Evolutionary conservation across 805 yeast species (phyloP).

Genomic region (Debaryomyces prosopidis): DNA sequence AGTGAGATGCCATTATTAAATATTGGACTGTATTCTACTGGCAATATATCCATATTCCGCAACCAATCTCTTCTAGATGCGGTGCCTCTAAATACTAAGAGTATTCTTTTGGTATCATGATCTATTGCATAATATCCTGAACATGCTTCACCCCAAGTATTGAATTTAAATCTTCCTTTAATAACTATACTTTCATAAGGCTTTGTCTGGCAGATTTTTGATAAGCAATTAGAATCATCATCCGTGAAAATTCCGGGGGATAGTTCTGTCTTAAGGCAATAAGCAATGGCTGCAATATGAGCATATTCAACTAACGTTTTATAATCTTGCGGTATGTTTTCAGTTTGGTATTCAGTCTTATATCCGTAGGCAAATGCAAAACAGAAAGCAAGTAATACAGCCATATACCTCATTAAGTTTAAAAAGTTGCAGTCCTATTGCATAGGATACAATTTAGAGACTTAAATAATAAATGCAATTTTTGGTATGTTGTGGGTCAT

Average conservation of each 20-base stretch:
- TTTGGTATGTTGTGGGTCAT: too few relatives aligned
- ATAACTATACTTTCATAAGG: conserved; percentile 31
- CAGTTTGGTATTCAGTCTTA: not conserved
- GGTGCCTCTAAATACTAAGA: conserved; percentile 65
- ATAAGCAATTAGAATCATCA: conserved; percentile 22
- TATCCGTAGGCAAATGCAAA: not conserved
- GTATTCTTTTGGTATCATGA: conserved; percentile 40
- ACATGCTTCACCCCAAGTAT: conserved; percentile 46
- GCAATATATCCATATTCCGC: conserved; percentile 53
- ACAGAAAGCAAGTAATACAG: not conserved
- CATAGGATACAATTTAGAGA: too few relatives aligned
- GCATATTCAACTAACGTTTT: conserved; percentile 31
- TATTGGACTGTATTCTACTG: conserved; percentile 49
- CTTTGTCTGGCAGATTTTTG: conserved; percentile 21
- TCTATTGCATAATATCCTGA: conserved; percentile 58
- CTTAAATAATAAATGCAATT: too few relatives aligned
- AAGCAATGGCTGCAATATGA: conserved; percentile 34
- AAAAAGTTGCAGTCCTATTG: too few relatives aligned
- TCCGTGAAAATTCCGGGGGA: conserved; percentile 21
- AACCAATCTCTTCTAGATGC: conserved; percentile 61
- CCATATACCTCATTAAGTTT: not conserved
- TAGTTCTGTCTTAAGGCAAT: conserved; percentile 36
- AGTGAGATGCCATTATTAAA: conserved; percentile 14
- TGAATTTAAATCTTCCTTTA: conserved; percentile 40
- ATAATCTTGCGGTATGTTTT: conserved; percentile 14